Evolutionary conservation across 352 stramenopile species (phyloP).

Genomic region (Aphanomyces stellatus): DNA sequence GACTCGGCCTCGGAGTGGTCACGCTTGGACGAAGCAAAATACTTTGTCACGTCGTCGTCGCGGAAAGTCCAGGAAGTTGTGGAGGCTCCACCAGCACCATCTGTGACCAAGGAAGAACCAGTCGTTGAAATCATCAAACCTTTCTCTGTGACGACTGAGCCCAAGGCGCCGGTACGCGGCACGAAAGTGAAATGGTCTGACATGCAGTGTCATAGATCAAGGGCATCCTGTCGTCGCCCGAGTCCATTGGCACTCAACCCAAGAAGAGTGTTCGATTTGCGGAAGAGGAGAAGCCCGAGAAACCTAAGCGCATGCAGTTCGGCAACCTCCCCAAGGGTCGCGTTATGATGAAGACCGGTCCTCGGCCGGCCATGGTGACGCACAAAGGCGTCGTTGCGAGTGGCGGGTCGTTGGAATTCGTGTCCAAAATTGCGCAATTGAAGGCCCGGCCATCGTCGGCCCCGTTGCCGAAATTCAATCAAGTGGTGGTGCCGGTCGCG

Average conservation of each 20-base stretch:
- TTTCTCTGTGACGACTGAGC: too few relatives aligned
- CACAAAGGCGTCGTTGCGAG: constrained; percentile 61
- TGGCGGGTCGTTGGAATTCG: constrained; percentile 75
- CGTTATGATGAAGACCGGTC: constrained; percentile 26
- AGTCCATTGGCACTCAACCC: constrained; percentile 21
- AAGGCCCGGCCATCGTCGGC: neutral
- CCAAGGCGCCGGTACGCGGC: neutral
- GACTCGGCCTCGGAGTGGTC: constrained; percentile 67
- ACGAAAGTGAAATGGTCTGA: neutral
- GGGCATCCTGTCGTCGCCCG: constrained; percentile 19
- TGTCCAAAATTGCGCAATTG: constrained; percentile 60
- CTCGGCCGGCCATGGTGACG: constrained; percentile 26
- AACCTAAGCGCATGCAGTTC: neutral
- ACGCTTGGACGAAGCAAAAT: constrained; percentile 42
- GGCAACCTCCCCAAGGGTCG: constrained; percentile 26
- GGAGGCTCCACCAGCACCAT: too few relatives aligned
- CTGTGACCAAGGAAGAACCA: too few relatives aligned
- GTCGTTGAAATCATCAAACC: too few relatives aligned
- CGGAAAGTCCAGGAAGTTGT: neutral
- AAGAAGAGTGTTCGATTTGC: constrained; percentile 67
- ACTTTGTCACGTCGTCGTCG: neutral
- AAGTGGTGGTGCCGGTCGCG: neutral
- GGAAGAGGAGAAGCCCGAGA: constrained; percentile 22
- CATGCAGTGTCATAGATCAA: neutral
- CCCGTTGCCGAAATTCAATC: neutral